Evolutionary conservation across 805 yeast genomes (phyloP).

Genomic region (Pichia gijzeniarum): DNA sequence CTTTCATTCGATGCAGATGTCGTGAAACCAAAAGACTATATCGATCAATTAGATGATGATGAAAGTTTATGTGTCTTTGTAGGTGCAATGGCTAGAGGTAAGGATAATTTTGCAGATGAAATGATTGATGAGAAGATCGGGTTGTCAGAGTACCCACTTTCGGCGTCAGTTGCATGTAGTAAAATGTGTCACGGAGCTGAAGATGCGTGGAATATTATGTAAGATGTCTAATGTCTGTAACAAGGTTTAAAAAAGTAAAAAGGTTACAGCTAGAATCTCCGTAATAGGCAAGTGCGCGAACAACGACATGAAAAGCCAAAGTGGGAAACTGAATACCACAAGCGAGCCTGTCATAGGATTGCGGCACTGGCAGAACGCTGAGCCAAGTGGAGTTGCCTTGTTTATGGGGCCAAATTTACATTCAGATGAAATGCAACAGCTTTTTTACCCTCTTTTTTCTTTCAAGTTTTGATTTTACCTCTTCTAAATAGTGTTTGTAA

Average conservation of each 20-base stretch:
- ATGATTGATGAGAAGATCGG: conserved; percentile 95
- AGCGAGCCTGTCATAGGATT: no score
- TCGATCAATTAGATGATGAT: conserved; percentile 68
- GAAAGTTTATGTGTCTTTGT: conserved; percentile 97
- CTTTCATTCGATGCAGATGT: conserved; percentile 89
- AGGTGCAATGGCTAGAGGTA: conserved; percentile 99
- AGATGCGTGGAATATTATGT: conserved; percentile 88
- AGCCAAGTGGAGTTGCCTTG: no score
- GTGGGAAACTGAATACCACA: no score
- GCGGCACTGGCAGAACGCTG: no score
- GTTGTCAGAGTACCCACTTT: conserved; percentile 87
- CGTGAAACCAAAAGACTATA: conserved; percentile 82
- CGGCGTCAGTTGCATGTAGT: conserved; percentile 97
- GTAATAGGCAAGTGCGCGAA: no score
- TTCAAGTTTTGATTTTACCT: no score
- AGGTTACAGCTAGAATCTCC: no score
- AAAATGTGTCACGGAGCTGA: conserved; percentile 98
- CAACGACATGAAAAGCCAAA: no score
- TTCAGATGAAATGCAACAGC: no score
- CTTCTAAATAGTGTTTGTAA: no score
- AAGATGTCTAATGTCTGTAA: background rate
- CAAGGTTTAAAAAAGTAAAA: background rate
- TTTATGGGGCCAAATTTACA: no score
- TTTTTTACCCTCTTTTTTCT: no score
- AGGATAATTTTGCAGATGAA: conserved; percentile 95